phyloP scores from a whole-genome alignment of 2,329 filamentous ascomycete genomes.

The Fusarium sp. region DNA sequence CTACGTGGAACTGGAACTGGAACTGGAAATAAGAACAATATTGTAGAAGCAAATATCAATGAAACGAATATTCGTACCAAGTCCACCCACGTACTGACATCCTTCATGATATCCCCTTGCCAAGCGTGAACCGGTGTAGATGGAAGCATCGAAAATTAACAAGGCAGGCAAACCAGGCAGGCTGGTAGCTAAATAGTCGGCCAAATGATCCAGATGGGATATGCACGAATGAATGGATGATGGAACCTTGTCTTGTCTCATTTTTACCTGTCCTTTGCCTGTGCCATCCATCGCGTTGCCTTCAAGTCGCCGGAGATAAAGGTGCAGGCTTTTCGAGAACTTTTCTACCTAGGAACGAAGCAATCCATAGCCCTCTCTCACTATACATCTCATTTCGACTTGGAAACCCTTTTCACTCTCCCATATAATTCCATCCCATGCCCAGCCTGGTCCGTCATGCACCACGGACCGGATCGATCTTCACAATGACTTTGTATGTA shows the following conservation, averaged over 20 bases:
- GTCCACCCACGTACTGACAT: not conserved
- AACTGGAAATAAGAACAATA: slow-evolving; percentile 4
- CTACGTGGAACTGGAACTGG: not conserved
- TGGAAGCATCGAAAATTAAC: slow-evolving; percentile 3
- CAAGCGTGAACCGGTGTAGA: slow-evolving; percentile 16
- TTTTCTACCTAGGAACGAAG: slow-evolving; percentile 5
- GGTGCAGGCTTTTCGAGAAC: slow-evolving; percentile 11
- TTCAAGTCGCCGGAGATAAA: slow-evolving; percentile 12
- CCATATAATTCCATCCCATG: slow-evolving; percentile 13
- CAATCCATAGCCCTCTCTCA: slow-evolving; percentile 13
- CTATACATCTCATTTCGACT: slow-evolving; percentile 8
- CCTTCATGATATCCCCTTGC: not conserved
- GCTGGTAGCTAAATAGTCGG: not conserved
- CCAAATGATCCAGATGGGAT: slow-evolving; percentile 4
- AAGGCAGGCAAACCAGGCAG: not conserved
- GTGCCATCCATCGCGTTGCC: slow-evolving; percentile 22
- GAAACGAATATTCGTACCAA: not conserved
- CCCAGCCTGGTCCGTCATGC: slow-evolving; percentile 17
- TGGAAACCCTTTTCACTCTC: slow-evolving; percentile 16
- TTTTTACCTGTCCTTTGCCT: slow-evolving; percentile 13
- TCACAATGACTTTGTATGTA: slow-evolving; percentile 15
- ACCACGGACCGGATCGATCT: slow-evolving; percentile 28
- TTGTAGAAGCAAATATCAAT: not conserved
- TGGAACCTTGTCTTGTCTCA: slow-evolving; percentile 3
- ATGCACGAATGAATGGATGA: slow-evolving; percentile 2